Base-by-base conservation (phyloP, 140 eudicot genomes). In the Erigeron philadelphicus region DNA sequence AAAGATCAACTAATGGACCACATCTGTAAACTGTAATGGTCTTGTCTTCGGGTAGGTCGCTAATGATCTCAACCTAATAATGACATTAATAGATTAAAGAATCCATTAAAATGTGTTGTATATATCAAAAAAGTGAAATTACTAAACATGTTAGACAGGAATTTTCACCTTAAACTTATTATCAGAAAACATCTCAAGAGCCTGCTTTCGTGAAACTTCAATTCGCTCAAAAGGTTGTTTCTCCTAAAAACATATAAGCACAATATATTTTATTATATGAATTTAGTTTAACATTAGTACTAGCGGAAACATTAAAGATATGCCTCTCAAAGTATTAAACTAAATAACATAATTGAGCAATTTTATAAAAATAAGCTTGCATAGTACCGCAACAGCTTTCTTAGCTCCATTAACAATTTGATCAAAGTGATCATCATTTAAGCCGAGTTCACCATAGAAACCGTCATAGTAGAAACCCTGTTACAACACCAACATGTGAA, bases 401-500 rank as follows among this genome's bases (percentile, higher is more conserved):
- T 79, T 82, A 59, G 99, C 99, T 66, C 79, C 85, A 0, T 79
- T 76, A 16, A 83, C 89, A 85, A 94, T 94, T 61, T 64, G 80
- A 40, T 87, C 91, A 65, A 94, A 94, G 80, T 94, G 97, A 13
- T 85, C 97, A 38, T 94, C 99, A 50, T 94, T 94, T 77, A 94
- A 85, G 54, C 99, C 87, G 70, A 85, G 79, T 0, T 94, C 97
- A 59, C 95, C 99, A 80, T 89, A 94, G 64, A 81, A 87, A 72
- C 87, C 97, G 79, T 94, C 99, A 68, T 94, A 94, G 80, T 87
- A 94, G 68, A 94, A 94, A 43, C 99, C 99, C 97, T 94, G 88
- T 50, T 68, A 64, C 71, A 56, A 54, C 19, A 62, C 15, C 16
- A 74, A 76, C 18, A 71, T 31, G 65, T 55, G 59, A 45, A 57